Base-by-base conservation (phyloP, 305 asterid species). In the Caryopteris hybrid region DNA sequence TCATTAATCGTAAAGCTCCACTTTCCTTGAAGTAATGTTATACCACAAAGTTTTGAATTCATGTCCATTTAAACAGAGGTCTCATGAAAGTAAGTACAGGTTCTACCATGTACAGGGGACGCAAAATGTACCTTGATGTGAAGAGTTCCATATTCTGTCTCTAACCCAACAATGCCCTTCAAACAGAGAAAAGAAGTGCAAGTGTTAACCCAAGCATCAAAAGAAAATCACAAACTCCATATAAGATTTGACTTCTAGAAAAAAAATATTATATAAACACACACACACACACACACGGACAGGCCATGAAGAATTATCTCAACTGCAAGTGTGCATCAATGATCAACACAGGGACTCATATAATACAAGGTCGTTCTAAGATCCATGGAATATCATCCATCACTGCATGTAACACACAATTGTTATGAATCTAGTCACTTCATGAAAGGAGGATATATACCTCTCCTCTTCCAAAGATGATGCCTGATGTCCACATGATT, bases 401-500 rank as follows among this genome's bases (percentile, higher is more conserved):
- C 18, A 12, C 31, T 18, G 65, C 60, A 62, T 11, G 66, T 18
- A 31, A 47, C 18, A 25, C 33, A 34, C 45, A 42, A 43, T 21
- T 20, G 41, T 8, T 56, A 54, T 55, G 29, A 61, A 69, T 65
- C 57, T 20, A 61, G 12, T 66, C 34, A 17, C 38, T 50, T 23
- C 13, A 63, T 36, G 64, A 20, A 29, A 46, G 8, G 18, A 68
- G 20, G 27, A 61, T 54, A 64, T 47, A 66, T 85, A 92, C 99
- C 91, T 91, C 90, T 83, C 96, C 96, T 80, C 83, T 79, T 25
- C 98, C 95, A 61, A 88, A 88, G 72, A 93, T 65, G 59, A 85
- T 45, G 52, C 99, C 97, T 0, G 97, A 90, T 38, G 95, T 93
- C 99, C 99, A 93, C 95, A 86, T 79, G 50, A 31, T n/a, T 42